Base-by-base conservation (phyloP, 805 yeast genomes). In the Myxozyma sirexii region DNA sequence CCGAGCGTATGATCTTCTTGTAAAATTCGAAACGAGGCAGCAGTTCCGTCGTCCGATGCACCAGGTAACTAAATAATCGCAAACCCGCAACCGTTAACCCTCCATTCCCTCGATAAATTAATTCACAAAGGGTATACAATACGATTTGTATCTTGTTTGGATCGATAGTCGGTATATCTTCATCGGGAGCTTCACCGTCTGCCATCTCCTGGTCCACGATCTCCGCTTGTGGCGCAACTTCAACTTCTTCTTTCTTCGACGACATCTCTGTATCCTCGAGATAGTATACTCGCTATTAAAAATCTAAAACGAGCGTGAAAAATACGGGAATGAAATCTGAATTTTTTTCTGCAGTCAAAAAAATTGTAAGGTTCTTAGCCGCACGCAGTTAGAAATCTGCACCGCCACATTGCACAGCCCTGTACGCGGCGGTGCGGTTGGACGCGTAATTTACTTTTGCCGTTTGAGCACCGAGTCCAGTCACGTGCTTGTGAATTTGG, bases 1-100 rank as follows among this genome's bases (percentile, higher is more conserved):
- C 99, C 99, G 52, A 94, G 76, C 1, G 99, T 94, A 73, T 94
- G 99, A 75, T 94, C 99, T 75, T 94, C 99, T 67, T 91, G 94
- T 33, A 84, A 73, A 62, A 94, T 87, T 75, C 93, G 96, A 78
- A 94, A 94, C 4, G 97, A 90, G 0, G 96, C 97, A 27, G 96
- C 91, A 44, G 93, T 82, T 46, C 97, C 97, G 72, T 94, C 98
- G 65, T 89, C 94, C 2, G 96, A 82, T 10, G 93, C 83, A 4
- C 97, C 97, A 26, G 96, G 93, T 42, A 91, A 82, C 70, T 69
- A 52, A 61, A 56, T n/a, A n/a, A n/a, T n/a, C n/a, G n/a, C n/a
- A n/a, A n/a, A n/a, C n/a, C n/a, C n/a, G n/a, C n/a, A n/a, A n/a
- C n/a, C n/a, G n/a, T n/a, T n/a, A n/a, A n/a, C n/a, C n/a, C n/a